Base-by-base conservation (phyloP, 768 basidiomycete species). In the Podaxis sp. region DNA sequence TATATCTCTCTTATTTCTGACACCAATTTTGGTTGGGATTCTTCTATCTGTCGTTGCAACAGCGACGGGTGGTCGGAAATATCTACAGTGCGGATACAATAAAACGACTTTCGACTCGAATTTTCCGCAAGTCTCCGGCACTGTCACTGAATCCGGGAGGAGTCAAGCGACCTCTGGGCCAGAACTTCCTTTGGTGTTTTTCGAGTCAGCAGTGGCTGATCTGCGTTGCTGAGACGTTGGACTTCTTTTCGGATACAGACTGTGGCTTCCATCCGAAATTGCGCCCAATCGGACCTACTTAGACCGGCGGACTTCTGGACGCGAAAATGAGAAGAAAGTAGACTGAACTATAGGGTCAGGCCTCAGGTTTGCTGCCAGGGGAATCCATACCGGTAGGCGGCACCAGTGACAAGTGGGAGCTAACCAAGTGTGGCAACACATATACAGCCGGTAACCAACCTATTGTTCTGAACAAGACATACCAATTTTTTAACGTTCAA, bases 121-220 rank as follows among this genome's bases (percentile, higher is more conserved):
- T 51, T 37, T 44, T 52, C 41, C 22, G 46, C 56, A 22, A 57
- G 26, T 52, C 11, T 38, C 26, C 20, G 59, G 37, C 44, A n/a
- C 13, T 6, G 17, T 40, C 59, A 50, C 49, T 62, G 33, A 37
- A 48, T 49, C 44, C 53, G 60, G 60, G 36, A 54, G 13, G 33
- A 33, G 44, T 11, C 20, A 26, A 46, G 44, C 37, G 60, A 46
- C 41, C 30, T 55, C 51, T 40, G 51, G 50, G 44, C 28, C 38
- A 33, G 33, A 10, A 33, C 10, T 33, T 33, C 33, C 30, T 46
- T 37, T 60, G 58, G 58, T 20, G 28, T 50, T 20, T 49, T 37
- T 36, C 61, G 36, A 38, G 55, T 56, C 54, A 56, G 46, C 44
- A 56, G 44, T 49, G 37, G 51, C 50, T 40, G 44, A 56, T 56